Evolutionary conservation across 2,329 filamentous ascomycete genomes (phyloP), one percentile per base, ranked within the genome.

Genomic region (Xylariaceae sp.): DNA sequence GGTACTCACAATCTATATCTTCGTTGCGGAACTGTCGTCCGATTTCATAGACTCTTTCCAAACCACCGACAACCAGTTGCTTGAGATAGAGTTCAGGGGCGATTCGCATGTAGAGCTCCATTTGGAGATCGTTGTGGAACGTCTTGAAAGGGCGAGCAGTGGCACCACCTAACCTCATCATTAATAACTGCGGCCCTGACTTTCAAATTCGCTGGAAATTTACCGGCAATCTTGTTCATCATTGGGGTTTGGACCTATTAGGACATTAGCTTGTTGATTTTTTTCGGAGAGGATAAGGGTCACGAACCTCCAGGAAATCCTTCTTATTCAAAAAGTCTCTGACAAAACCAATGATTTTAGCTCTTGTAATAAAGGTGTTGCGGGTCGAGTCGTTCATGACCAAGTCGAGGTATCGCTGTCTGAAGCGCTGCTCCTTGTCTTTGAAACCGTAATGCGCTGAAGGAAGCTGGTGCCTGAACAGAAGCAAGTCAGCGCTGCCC

Each of bases 31-130:
- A 99, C 71, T 95, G 90, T 62, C 91, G 87, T 61, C 94, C 94
- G 60, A 99, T 84, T 72, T 99, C 94, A 74, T 96, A 99, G 11
- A 99, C 94, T 65, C 89, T 85, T 76, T 96, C 89, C 42, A 97
- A 80, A 56, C 92, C 94, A 67, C 95, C 95, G 34, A 99, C 92
- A 48, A 97, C 88, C 55, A 86, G 79, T 85, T 95, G 90, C 87
- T 99, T 99, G 66, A 99, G 85, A 73, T 95, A 96, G 53, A 99
- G 77, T 74, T 99, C 94, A 1, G 94, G 95, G 1, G 95, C 94
- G 46, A 97, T 85, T 69, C 94, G 87, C 83, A 99, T 87, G 75
- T 87, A 97, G 72, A 99, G 86, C 65, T 96, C 86, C 84, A 95
- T 91, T 72, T 96, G 84, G 50, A 94, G 81, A 51, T 97, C 94